Percentiles rank a stretch among this genome's conserved stretches.
Evolutionary conservation across 2,329 filamentous ascomycete species (phyloP).

Genomic region (Rutstroemia sp.): DNA sequence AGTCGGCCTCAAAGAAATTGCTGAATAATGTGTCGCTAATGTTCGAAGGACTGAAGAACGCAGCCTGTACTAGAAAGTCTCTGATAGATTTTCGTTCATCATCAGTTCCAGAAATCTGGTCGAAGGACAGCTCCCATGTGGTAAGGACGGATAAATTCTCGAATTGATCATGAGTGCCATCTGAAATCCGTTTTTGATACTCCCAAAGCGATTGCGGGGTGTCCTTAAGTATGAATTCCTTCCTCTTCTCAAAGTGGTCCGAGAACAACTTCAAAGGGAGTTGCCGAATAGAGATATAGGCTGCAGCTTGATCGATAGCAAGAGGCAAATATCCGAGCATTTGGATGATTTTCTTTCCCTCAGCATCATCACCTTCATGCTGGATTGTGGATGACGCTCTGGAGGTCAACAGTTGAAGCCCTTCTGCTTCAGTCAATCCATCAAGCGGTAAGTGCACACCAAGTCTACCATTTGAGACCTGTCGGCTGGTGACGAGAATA

Average conservation of each 20-base stretch:
- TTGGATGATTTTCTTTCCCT: constrained; percentile 4
- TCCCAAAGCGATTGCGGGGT: constrained; percentile 11
- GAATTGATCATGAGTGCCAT: not conserved
- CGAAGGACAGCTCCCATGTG: constrained; percentile 23
- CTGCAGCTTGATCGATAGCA: constrained; percentile 22
- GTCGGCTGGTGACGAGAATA: constrained; percentile 14
- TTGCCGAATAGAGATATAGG: constrained; percentile 15
- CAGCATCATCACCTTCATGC: not conserved
- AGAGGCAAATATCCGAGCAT: constrained; percentile 17
- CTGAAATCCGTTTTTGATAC: not conserved
- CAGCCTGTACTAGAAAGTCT: constrained; percentile 17
- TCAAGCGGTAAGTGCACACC: not conserved
- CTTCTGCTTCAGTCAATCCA: constrained; percentile 9
- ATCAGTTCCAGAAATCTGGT: constrained; percentile 12
- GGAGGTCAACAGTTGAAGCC: constrained; percentile 2
- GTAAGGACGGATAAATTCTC: constrained; percentile 13
- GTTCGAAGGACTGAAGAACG: constrained; percentile 15
- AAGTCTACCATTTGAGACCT: constrained; percentile 7
- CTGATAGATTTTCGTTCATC: constrained; percentile 1
- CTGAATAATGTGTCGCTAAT: constrained; percentile 7
- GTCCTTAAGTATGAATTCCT: constrained; percentile 9
- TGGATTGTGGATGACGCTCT: not conserved
- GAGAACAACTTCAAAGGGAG: constrained; percentile 12
- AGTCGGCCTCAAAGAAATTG: not conserved
- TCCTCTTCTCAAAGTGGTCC: constrained; percentile 10